phyloP scores from a whole-genome alignment of 2,329 filamentous ascomycete species.

The Teratosphaeriaceae sp. region DNA sequence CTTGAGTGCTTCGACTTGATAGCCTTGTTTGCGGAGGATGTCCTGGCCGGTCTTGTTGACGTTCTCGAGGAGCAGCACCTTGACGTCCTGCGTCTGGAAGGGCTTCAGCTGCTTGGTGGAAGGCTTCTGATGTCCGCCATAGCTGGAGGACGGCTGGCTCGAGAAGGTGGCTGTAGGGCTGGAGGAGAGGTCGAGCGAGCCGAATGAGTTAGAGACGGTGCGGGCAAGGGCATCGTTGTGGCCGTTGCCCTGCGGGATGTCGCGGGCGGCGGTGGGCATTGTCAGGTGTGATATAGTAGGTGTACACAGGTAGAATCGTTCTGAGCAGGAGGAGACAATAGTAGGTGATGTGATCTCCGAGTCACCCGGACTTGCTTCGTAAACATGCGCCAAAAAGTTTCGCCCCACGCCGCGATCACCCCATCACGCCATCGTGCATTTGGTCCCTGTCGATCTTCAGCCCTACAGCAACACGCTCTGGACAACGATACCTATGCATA shows the following conservation, averaged over 20 bases:
- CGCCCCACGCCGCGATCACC: background rate
- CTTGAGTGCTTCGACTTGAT: slow-evolving; percentile 91
- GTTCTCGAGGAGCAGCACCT: slow-evolving; percentile 95
- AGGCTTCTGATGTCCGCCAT: slow-evolving; percentile 32
- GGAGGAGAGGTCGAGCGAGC: slow-evolving; percentile 56
- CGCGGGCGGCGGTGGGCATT: slow-evolving; percentile 28
- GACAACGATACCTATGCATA: no score
- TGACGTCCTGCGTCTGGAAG: slow-evolving; percentile 92
- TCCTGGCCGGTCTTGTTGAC: slow-evolving; percentile 86
- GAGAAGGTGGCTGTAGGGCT: slow-evolving; percentile 71
- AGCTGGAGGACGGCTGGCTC: slow-evolving; percentile 59
- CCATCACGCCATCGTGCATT: background rate
- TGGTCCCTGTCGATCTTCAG: background rate
- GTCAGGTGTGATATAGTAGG: no score
- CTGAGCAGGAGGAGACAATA: no score
- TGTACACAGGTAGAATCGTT: no score
- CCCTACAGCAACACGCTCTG: no score
- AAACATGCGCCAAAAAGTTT: background rate
- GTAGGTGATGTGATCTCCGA: no score
- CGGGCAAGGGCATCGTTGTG: slow-evolving; percentile 15
- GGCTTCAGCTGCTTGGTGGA: slow-evolving; percentile 77
- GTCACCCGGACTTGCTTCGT: background rate
- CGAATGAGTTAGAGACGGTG: slow-evolving; percentile 35
- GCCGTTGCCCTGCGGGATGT: slow-evolving; percentile 28
- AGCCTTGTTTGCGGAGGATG: slow-evolving; percentile 77